A percentile compares a stretch with the other conserved stretches of the same genome.
Conservation (phyloP, 2,329 filamentous ascomycete species). For the Parastagonospora avenae region DNA sequence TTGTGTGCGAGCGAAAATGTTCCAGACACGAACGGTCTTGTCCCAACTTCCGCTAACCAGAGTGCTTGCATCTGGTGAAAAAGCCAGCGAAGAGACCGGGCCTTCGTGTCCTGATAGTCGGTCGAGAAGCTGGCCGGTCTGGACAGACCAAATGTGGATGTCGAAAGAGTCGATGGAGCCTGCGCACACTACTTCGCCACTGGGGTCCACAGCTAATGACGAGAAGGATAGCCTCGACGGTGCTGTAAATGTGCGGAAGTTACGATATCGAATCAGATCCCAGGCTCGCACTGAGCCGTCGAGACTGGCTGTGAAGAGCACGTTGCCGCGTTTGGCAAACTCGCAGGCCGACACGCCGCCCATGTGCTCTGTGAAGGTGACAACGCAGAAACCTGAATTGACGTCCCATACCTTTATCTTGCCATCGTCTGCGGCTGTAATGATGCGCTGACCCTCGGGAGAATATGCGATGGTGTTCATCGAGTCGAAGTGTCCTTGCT, state of each 20-base stretch:
- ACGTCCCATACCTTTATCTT: slow-evolving; percentile 99
- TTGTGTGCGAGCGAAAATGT: slow-evolving; percentile 89
- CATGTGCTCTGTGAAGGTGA: slow-evolving; percentile 96
- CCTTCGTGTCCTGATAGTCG: slow-evolving; percentile 91
- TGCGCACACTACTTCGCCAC: slow-evolving; percentile 93
- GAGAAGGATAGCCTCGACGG: slow-evolving; percentile 91
- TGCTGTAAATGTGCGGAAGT: slow-evolving; percentile 96
- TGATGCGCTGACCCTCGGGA: slow-evolving; percentile 88
- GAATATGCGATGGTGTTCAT: slow-evolving; percentile 95
- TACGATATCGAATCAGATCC: slow-evolving; percentile 94
- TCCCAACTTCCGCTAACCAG: slow-evolving; percentile 97
- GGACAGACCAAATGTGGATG: slow-evolving; percentile 97
- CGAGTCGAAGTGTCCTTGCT: slow-evolving; percentile 95
- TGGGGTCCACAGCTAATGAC: slow-evolving; percentile 93
- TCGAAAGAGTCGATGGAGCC: slow-evolving; percentile 96
- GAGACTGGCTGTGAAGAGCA: slow-evolving; percentile 91
- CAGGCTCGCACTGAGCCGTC: slow-evolving; percentile 95
- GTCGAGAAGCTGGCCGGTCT: slow-evolving; percentile 93
- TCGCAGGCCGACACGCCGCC: slow-evolving; percentile 93
- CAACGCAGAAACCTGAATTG: slow-evolving; percentile 94
- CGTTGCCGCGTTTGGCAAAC: slow-evolving; percentile 93
- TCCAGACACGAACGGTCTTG: slow-evolving; percentile 93
- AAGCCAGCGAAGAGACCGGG: slow-evolving; percentile 85
- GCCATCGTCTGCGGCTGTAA: slow-evolving; percentile 93
- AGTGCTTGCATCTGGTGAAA: slow-evolving; percentile 82